These are phyloP conservation scores for Cutaneotrichosporon sp. DNA, from an alignment of 1,284 basidiomycete genomes.

Conservation along the genomic window DNA sequence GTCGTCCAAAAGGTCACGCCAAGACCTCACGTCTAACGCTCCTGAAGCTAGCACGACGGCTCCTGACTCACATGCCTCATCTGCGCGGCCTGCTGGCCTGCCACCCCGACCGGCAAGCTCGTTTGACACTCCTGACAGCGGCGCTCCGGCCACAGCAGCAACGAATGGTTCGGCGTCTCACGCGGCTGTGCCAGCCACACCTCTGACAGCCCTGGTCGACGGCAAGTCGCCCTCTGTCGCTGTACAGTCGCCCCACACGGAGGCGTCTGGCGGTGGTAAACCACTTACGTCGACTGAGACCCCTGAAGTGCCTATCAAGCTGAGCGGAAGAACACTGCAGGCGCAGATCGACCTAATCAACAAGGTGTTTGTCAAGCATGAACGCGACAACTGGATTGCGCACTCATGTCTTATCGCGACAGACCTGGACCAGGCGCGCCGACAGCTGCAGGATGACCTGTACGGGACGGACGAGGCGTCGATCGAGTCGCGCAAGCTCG, in stretches of 20 bases:
- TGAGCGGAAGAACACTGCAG: conserved; percentile 31
- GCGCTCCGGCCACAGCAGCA: neutral
- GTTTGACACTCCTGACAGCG: conserved; percentile 6
- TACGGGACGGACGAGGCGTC: conserved; percentile 40
- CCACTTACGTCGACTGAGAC: conserved; percentile 1
- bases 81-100: neutral
- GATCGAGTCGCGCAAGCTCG: conserved; percentile 30
- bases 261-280: neutral
- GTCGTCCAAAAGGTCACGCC: conserved; percentile 7
- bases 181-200: conserved; percentile 17
- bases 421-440: conserved; percentile 37
- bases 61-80: conserved; percentile 1
- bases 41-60: conserved; percentile 3
- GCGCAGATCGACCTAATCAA: conserved; percentile 32
- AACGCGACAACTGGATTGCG: conserved; percentile 40
- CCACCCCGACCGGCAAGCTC: neutral
- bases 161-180: neutral
- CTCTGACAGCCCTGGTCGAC: conserved; percentile 26
- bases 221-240: conserved; percentile 25
- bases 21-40: conserved; percentile 5
- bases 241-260: too few relatives aligned
- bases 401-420: conserved; percentile 44
- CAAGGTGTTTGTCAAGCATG: conserved; percentile 34
- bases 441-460: conserved; percentile 35
- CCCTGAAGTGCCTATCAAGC: conserved; percentile 16